Evolutionary conservation across 306 rosid species (phyloP), one percentile per base, ranked within the genome.

Genomic region (Castanea mollissima): DNA sequence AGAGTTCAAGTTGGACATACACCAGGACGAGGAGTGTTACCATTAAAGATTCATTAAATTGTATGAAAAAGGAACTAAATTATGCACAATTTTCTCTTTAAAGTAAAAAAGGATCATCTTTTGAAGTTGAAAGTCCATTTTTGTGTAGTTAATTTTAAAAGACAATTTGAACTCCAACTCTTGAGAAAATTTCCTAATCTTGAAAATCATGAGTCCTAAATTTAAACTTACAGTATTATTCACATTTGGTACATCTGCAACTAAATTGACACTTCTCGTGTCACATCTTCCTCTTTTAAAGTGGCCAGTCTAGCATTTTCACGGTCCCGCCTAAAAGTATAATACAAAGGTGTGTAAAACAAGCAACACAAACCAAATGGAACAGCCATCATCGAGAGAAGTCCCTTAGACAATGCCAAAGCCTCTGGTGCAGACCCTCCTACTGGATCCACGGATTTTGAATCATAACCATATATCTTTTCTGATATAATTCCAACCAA

Each of bases 401-500:
- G 96, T 25, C 97, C 99, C 86, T 87, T 93, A 16, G 99, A 95
- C 85, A 95, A 84, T 16, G 99, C 99, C 67, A 88, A 83, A 49
- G 99, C 99, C 88, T 89, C 95, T 13, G 84, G 80, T 19, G 82
- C 51, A 55, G 99, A 93, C 59, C 96, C 99, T 59, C 82, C 82
- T 9, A 83, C 65, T 2, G 87, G 89, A 85, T 93, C 93, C 67
- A 92, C 90, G 20, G 93, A 83, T 78, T 89, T 94, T 13, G 98
- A 85, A 58, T 90, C 78, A 68, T 95, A 95, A 20, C 99, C 99
- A 67, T 90, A 95, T 82, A 88, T 84, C 83, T 81, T 85, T 87
- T 95, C 99, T 0, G 99, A 90, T 49, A 95, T 97, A 79, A 95
- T 95, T 19, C 99, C 99, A 14, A 95, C 99, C 87, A 95, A 76